phyloP scores from a whole-genome alignment of 2,329 filamentous ascomycete genomes.

The Neopestalotiopsis sp. region DNA sequence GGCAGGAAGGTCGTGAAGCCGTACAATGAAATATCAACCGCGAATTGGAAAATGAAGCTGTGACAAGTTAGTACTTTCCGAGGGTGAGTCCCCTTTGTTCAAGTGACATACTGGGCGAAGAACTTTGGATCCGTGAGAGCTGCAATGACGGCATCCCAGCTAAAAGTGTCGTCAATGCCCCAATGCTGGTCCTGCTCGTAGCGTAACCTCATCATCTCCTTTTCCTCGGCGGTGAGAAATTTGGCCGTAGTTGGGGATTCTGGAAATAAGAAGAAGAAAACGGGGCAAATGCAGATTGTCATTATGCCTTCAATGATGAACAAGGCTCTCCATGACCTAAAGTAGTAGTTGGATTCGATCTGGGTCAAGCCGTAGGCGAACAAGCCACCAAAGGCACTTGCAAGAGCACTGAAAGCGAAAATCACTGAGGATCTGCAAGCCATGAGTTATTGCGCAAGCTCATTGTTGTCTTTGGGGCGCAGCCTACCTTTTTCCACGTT shows the following conservation, averaged over 20 bases:
- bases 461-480: conserved; percentile 34
- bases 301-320: conserved; percentile 31
- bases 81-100: neutral
- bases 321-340: conserved; percentile 26
- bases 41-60: conserved; percentile 34
- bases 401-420: conserved; percentile 26
- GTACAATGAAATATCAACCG: conserved; percentile 40
- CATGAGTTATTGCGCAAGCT: conserved; percentile 28
- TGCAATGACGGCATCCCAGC: conserved; percentile 27
- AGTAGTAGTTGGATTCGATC: conserved; percentile 18
- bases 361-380: conserved; percentile 30
- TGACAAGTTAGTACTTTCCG: neutral
- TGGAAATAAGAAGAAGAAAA: conserved; percentile 34
- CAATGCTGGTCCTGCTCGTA: conserved; percentile 32
- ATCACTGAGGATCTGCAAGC: conserved; percentile 22
- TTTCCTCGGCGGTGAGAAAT: conserved; percentile 32
- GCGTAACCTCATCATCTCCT: conserved; percentile 31
- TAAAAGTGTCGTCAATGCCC: conserved; percentile 32
- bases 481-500: conserved; percentile 31
- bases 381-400: conserved; percentile 28
- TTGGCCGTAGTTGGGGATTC: conserved; percentile 33
- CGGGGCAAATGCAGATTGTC: conserved; percentile 36
- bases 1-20: conserved; percentile 41
- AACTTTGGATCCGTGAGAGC: conserved; percentile 38
- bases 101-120: conserved; percentile 28